These are phyloP conservation scores for Xylaria sp. DNA, from an alignment of 2,329 filamentous ascomycete species.

Conservation along the genomic window DNA sequence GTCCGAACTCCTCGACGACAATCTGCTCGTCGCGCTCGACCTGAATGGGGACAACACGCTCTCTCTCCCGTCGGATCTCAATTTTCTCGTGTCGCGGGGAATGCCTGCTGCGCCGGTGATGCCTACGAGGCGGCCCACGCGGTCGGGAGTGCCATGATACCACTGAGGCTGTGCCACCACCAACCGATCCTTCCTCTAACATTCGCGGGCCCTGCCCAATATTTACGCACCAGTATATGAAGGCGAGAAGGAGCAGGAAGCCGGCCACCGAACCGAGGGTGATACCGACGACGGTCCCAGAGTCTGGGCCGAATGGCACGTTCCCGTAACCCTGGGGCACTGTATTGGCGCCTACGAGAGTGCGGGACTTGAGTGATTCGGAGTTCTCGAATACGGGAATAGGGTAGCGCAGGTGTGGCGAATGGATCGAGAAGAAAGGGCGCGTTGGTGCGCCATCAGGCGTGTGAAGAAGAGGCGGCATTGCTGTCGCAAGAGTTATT, in stretches of 20 bases:
- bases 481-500: slow-evolving; percentile 14
- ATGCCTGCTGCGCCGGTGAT: slow-evolving; percentile 27
- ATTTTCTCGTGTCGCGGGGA: slow-evolving; percentile 45
- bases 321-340: slow-evolving; percentile 57
- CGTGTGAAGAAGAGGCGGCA: slow-evolving; percentile 39
- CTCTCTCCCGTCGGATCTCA: slow-evolving; percentile 46
- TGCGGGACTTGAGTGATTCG: slow-evolving; percentile 35
- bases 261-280: slow-evolving; percentile 57
- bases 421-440: slow-evolving; percentile 30
- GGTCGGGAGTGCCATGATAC: slow-evolving; percentile 48
- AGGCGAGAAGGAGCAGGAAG: slow-evolving; percentile 46
- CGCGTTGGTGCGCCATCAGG: slow-evolving; percentile 35
- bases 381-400: slow-evolving; percentile 27
- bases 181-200: slow-evolving; percentile 50
- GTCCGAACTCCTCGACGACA: slow-evolving; percentile 46
- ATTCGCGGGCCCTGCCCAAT: slow-evolving; percentile 41
- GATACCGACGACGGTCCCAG: slow-evolving; percentile 54
- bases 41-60: slow-evolving; percentile 29
- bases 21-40: slow-evolving; percentile 46
- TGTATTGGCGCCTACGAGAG: slow-evolving; percentile 49
- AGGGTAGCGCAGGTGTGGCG: slow-evolving; percentile 30
- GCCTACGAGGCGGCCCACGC: slow-evolving; percentile 32
- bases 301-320: slow-evolving; percentile 53
- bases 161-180: slow-evolving; percentile 46
- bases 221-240: slow-evolving; percentile 49